Percentiles rank a stretch among this genome's conserved stretches.
Evolutionary conservation across 495 filamentous ascomycete genomes (phyloP).

Genomic region (Hyaloscypha variabilis): DNA sequence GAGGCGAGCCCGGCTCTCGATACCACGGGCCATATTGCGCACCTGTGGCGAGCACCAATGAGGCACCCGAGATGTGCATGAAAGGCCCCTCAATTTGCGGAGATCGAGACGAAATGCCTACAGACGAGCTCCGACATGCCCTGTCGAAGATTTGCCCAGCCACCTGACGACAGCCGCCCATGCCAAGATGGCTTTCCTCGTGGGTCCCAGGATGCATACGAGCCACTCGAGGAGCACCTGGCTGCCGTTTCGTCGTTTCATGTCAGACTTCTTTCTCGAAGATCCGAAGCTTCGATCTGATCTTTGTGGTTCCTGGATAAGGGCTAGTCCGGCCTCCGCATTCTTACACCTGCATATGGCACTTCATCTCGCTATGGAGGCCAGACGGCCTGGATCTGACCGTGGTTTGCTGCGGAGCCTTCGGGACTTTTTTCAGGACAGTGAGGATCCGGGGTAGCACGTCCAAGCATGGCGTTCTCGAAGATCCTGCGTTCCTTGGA

Average conservation of each 20-base stretch:
- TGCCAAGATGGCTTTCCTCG: not conserved
- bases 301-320: conserved; percentile 26
- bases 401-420: conserved; percentile 17
- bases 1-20: conserved; percentile 8
- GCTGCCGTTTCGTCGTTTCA: conserved; percentile 20
- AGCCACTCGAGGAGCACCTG: conserved; percentile 17
- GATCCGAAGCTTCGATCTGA: conserved; percentile 25
- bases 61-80: not conserved
- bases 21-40: conserved; percentile 16
- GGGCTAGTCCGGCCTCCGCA: conserved; percentile 20
- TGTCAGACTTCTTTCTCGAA: conserved; percentile 9
- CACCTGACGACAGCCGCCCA: conserved; percentile 12
- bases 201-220: not conserved
- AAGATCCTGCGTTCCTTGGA: not conserved
- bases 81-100: conserved; percentile 17
- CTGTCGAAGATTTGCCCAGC: conserved; percentile 15
- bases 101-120: conserved; percentile 28
- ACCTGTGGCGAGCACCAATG: not conserved
- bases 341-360: conserved; percentile 26
- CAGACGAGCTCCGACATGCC: not conserved
- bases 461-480: not conserved
- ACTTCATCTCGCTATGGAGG: conserved; percentile 5
- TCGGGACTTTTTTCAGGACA: not conserved
- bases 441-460: conserved; percentile 4
- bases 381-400: not conserved